Conservation (phyloP, 2,329 filamentous ascomycete species). For the Fusarium sp. region DNA sequence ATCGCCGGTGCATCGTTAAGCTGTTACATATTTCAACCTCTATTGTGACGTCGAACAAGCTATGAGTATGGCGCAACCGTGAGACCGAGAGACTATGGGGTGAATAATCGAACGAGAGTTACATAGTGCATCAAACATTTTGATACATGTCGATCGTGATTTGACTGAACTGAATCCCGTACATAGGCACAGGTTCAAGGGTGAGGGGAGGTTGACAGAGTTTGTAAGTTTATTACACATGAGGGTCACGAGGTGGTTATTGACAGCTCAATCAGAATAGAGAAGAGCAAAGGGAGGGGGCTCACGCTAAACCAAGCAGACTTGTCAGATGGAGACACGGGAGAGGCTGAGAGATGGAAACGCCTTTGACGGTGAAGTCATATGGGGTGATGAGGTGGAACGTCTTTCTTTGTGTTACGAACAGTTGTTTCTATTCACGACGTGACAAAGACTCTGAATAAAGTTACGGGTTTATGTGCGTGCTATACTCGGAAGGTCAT, state of each 20-base stretch:
- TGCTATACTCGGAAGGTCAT: constrained; percentile 3
- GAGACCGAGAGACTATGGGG: neutral
- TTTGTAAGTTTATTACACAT: neutral
- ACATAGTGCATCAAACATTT: neutral
- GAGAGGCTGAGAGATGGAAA: constrained; percentile 22
- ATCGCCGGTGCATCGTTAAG: neutral
- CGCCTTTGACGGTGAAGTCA: constrained; percentile 22
- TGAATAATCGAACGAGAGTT: neutral
- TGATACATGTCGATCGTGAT: constrained; percentile 6
- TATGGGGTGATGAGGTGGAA: constrained; percentile 25
- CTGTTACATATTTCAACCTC: neutral
- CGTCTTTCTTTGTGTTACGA: constrained; percentile 2
- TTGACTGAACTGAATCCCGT: neutral
- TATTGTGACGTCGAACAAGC: constrained; percentile 2
- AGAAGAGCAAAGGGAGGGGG: neutral
- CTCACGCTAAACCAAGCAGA: constrained; percentile 12
- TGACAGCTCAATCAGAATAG: constrained; percentile 11
- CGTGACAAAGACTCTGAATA: neutral
- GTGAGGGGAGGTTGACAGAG: constrained; percentile 9
- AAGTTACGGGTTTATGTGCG: neutral
- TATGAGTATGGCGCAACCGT: neutral
- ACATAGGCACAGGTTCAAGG: neutral
- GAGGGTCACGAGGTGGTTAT: constrained; percentile 22
- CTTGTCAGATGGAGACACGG: constrained; percentile 25
- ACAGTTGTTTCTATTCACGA: neutral